Evolutionary conservation across 2,329 filamentous ascomycete genomes (phyloP).

Genomic region (Plectosphaerella sp.): DNA sequence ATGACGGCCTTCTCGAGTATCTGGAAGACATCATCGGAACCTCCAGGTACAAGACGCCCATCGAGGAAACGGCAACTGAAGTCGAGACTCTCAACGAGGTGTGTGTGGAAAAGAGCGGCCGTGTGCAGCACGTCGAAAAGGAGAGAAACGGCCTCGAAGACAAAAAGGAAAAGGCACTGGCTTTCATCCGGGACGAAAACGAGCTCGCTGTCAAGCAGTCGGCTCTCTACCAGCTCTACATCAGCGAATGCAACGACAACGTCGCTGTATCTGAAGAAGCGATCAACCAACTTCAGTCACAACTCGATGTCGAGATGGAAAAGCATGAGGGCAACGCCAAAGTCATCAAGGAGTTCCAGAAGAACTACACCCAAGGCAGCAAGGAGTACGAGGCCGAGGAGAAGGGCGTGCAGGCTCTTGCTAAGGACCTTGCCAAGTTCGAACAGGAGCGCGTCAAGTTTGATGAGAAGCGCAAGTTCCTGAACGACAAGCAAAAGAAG

Average conservation of each 20-base stretch:
- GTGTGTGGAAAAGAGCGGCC: constrained; percentile 89
- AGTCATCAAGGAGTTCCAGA: constrained; percentile 84
- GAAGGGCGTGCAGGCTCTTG: constrained; percentile 71
- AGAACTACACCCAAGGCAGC: constrained; percentile 73
- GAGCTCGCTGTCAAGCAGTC: constrained; percentile 87
- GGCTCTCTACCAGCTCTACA: constrained; percentile 86
- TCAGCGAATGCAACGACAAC: constrained; percentile 84
- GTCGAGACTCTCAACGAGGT: constrained; percentile 92
- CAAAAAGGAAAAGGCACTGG: constrained; percentile 92
- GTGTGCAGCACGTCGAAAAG: constrained; percentile 97
- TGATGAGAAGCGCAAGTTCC: constrained; percentile 95
- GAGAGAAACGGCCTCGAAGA: constrained; percentile 90
- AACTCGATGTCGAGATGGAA: constrained; percentile 81
- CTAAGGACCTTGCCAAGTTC: constrained; percentile 86
- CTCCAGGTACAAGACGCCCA: constrained; percentile 95
- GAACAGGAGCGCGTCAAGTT: constrained; percentile 97
- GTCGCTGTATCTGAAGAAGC: constrained; percentile 84
- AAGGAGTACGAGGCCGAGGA: constrained; percentile 82
- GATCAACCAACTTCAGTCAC: constrained; percentile 82
- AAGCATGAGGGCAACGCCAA: constrained; percentile 89
- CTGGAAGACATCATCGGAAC: constrained; percentile 98
- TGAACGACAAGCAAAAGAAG: constrained; percentile 88
- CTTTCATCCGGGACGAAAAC: constrained; percentile 88
- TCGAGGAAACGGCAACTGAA: constrained; percentile 87
- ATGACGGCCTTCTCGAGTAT: constrained; percentile 93